Base-by-base conservation (phyloP, 2,329 filamentous ascomycete species). In the Pseudogymnoascus sp. region DNA sequence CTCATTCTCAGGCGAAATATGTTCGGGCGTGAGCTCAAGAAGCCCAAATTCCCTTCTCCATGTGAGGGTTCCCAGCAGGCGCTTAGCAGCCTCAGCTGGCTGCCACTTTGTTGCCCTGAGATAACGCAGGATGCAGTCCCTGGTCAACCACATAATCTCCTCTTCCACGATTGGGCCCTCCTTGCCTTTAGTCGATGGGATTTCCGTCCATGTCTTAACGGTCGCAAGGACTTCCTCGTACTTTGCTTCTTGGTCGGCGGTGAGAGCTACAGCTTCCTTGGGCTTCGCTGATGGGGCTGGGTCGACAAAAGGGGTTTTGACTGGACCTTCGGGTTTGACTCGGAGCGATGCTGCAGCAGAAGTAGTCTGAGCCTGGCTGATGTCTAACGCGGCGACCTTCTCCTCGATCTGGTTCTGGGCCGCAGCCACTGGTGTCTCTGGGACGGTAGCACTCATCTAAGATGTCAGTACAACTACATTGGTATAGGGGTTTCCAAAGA, bases 31-130 rank as follows among this genome's bases (percentile, higher is more conserved):
- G 72, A 92, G 84, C 63, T 77, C 73, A 62, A 83, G 86, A 64
- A 96, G 81, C 59, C 91, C 92, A 72, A 96, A 99, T 72, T 96
- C 92, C 63, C 93, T 84, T 57, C 95, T 86, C 95, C 95, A 99
- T 65, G 85, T 83, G 64, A 97, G 78, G 0, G 93, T 97, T 50
- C 84, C 84, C 69, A 88, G 86, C 42, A 97, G 77, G n/a, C 95
- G 88, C 73, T 88, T 89, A 68, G 88, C 83, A 8, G 95, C 86
- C 59, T 93, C 86, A 47, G 85, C 78, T 60, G 89, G 82, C 68
- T 87, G 82, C 92, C 95, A 99, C 77, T 96, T 97, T 38, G 91
- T 93, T 19, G 95, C 95, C 65, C 93, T 89, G 31, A 99, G 86
- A 75, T 96, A 99, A 69, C 95, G 89, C 42, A 97, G 82, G 15